Base-by-base conservation (phyloP, 495 filamentous ascomycete genomes). In the Glonium stellatum region DNA sequence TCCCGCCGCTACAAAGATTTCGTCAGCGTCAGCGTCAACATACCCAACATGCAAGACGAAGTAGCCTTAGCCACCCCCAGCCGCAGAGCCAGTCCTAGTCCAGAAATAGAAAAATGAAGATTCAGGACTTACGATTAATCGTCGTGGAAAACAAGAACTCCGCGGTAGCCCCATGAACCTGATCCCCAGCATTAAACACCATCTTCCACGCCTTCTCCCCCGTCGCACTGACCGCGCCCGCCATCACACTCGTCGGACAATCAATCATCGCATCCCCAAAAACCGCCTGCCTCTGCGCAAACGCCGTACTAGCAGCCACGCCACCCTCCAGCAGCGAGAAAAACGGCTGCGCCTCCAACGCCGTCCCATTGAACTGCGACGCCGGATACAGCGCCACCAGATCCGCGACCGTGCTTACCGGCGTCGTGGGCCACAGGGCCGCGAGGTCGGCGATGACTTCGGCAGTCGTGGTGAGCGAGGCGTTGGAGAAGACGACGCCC, bases 211-310 rank as follows among this genome's bases (percentile, higher is more conserved):
- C 27, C 1, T 36, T 36, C 31, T 11, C 18, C 8, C 36, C 44
- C 15, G 10, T 3, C 2, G 36, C 18, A 13, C 42, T n/a, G 1
- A 53, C 6, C 15, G 52, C 19, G 4, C 44, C 41, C 2, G 62
- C 62, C 4, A 65, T 48, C 42, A 56, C 57, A 37, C 61, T 52
- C 10, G 62, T 65, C 13, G 62, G 62, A 22, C 62, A 65, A 34
- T 65, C 42, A 48, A 62, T 57, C 5, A 13, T 39, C 21, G 46
- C 42, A 18, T 62, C 60, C 1, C 59, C 57, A n/a, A 12, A 31
- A 2, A 31, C 27, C 27, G 27, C 27, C 27, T 31, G 27, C 6
- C 27, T 2, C 27, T 6, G 27, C 27, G 27, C 27, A 6, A 31
- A 31, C 27, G 27, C 27, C 3, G 27, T 31, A 6, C n/a, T n/a